Evolutionary conservation across 805 yeast genomes (phyloP).

Genomic region (Suhomyces xylopsoci): DNA sequence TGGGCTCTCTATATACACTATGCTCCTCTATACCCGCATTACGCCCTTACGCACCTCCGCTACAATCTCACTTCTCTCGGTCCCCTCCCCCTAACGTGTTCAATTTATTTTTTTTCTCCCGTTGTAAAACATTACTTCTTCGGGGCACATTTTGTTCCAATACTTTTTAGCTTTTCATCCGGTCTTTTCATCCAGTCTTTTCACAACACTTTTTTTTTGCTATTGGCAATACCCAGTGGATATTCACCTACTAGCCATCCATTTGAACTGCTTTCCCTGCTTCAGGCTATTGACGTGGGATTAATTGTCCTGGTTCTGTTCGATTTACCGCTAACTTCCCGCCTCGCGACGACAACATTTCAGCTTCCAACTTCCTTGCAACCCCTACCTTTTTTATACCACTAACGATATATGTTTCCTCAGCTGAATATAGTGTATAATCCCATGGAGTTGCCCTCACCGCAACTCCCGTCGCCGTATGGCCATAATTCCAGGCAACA

Average conservation of each 20-base stretch:
- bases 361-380: neutral
- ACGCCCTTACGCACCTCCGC: neutral
- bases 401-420: constrained; percentile 1
- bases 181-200: neutral
- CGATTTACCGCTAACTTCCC: neutral
- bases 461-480: neutral
- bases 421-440: constrained; percentile 1
- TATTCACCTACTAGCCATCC: neutral
- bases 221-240: neutral
- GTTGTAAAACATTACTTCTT: neutral
- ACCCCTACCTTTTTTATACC: too few species aligned
- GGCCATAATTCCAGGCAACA: neutral
- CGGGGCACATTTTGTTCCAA: neutral
- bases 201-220: neutral
- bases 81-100: neutral
- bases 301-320: neutral
- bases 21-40: neutral
- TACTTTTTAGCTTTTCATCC: neutral
- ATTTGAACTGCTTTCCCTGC: neutral
- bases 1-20: neutral
- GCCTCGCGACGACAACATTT: neutral
- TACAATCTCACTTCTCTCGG: neutral
- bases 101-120: neutral
- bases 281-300: neutral
- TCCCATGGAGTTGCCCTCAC: neutral